Evolutionary conservation across 176 grass and related monocot species (phyloP), one percentile per base, ranked within the genome.

Genomic region (Avena insularis): DNA sequence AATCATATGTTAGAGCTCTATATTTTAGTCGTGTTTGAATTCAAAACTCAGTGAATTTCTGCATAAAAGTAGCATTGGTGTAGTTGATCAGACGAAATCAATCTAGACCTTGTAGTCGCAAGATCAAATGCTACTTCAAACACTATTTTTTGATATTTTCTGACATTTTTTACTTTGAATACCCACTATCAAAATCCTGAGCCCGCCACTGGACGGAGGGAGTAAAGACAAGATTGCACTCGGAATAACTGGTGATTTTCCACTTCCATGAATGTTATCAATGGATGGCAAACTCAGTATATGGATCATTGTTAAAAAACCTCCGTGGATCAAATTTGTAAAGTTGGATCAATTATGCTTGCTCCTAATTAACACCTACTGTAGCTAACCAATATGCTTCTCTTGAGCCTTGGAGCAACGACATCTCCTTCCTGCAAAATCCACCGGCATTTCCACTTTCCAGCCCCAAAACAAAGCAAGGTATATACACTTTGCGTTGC

Each of bases 401-500:
- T 8, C 90, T 85, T 88, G 69, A 82, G 60, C 40, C 15, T 1
- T 0, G 61, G 82, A 25, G 9, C 71, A 82, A 77, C 1, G 46
- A 11, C 46, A 48, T 48, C 45, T 1, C 27, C 29, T 48, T 4
- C 6, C 11, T 54, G 69, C 77, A 62, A 62, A 85, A 85, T 33
- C 72, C 90, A 86, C 90, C 78, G 78, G 64, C 3, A 85, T 78
- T 78, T 23, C 23, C 23, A 23, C 23, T 23, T 79, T 63, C 63
- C 19, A 23, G 9, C 35, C 56, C 12, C 12, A 16, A 82, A 85
- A 82, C 11, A 45, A 90, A 88, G 91, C 82, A 93, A 93, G 82
- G 88, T 67, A 93, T 89, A 93, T 87, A 82, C 13, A 45, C 48
- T 54, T 56, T n/a, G 58, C 79, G 64, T 86, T 83, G 71, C 64